Evolutionary conservation across 148 eudicot species (phyloP).

Genomic region (Vaccinium myrtillus): DNA sequence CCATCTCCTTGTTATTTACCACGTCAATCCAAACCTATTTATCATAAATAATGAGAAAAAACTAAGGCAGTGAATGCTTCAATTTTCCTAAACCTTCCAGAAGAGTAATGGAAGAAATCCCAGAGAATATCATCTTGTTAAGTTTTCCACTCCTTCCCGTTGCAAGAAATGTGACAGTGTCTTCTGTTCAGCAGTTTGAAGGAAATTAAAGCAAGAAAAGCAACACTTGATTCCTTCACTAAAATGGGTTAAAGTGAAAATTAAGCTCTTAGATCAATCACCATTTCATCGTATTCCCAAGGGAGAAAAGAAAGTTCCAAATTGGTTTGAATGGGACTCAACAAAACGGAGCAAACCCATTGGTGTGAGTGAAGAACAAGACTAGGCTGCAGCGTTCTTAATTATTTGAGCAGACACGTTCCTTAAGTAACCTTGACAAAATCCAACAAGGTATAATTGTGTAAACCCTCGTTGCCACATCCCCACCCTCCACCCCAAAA

Average conservation of each 20-base stretch:
- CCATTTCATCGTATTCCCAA: not conserved
- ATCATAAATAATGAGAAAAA: too few species aligned
- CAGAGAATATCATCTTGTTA: not conserved
- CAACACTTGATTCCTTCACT: not conserved
- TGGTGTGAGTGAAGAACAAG: not conserved
- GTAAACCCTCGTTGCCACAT: not conserved
- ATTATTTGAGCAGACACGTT: not conserved
- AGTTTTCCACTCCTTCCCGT: not conserved
- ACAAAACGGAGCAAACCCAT: not conserved
- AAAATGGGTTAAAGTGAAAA: not conserved
- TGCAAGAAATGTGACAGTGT: not conserved
- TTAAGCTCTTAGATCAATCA: not conserved
- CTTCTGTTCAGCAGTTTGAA: not conserved
- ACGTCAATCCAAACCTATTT: too few species aligned
- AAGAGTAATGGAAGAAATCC: not conserved
- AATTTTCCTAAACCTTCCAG: not conserved
- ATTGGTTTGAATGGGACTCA: not conserved
- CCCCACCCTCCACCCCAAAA: not conserved
- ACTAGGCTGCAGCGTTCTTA: not conserved
- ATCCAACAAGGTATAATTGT: not conserved
- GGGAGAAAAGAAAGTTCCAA: not conserved
- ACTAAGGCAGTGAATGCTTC: not conserved
- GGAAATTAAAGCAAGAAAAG: not conserved
- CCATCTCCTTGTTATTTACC: too few species aligned
- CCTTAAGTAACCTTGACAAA: not conserved